Evolutionary conservation across 345 rosid species (phyloP), one percentile per base, ranked within the genome.

Genomic region (Eucalyptus marginata): DNA sequence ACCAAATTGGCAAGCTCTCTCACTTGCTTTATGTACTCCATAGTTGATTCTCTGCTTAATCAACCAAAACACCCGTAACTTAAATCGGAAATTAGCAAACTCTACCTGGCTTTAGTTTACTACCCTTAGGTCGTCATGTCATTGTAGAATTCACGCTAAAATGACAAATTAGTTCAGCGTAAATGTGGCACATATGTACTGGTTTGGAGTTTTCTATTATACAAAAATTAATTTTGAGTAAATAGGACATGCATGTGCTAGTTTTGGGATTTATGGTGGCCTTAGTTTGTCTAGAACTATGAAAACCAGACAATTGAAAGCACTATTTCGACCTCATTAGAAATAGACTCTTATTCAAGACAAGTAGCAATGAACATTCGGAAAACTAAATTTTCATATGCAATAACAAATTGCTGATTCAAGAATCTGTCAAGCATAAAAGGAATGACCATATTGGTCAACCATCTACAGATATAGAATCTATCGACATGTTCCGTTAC

Each of bases 171-270:
- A 59, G 7, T 59, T 59, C 1, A 3, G 0, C 12, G 68, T 27
- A 0, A 59, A 59, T 12, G 8, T 13, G 16, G 1, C 7, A 27
- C 0, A 3, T 0, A 59, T 27, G 0, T 59, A 59, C 33, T 12
- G 0, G 0, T 59, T 59, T 27, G 33, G 7, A 59, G 8, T 59
- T 59, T 27, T 27, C 15, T 27, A 13, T 27, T 0, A 27, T 13
- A 59, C 14, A 27, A 27, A 58, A 58, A 27, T 59, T 59, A 27
- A 25, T 59, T 59, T 27, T 59, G 31, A 17, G 16, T 59, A 12
- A 0, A 59, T 27, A 10, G 31, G 66, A 13, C 16, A 59, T 5
- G 31, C 66, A 17, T 59, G 6, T 59, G 7, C 31, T 25, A 59
- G 8, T 25, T 11, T 25, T 27, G 31, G 31, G 7, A 20, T 59